Evolutionary conservation across 257 asterid genomes (phyloP), one percentile per base, ranked within the genome.

Genomic region (Fraxinus pennsylvanica): DNA sequence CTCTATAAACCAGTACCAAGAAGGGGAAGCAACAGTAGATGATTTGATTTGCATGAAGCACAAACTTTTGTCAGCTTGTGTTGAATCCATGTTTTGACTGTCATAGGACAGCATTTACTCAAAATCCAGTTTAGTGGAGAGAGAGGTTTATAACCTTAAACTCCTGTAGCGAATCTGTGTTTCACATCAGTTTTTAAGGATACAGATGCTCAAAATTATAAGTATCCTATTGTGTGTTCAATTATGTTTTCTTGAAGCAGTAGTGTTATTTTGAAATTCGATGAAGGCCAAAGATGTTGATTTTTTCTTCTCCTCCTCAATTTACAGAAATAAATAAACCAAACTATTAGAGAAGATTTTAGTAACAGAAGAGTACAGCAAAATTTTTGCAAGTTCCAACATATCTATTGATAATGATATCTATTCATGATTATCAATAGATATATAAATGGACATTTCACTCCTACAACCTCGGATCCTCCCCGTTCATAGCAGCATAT

Each of bases 1-100:
- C 97, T 94, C 50, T 94, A 92, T 78, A 94, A 94, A 85, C 99
- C 97, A 2, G 96, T 91, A 71, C 92, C 87, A 30, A 90, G 96
- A 82, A 88, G 96, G 88, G 92, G 87, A 85, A 73, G 81, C 35
- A 70, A 81, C 81, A 71, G 75, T 27, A 63, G 78, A 14, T 80
- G 77, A 61, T 76, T 73, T 85, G 80, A 63, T 50, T 19, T 77
- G 45, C 71, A 9, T 74, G 80, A 71, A 80, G 74, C 66, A 63
- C 77, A 35, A 68, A 52, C 77, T n/a, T 54, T 47, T 47, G 10
- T 35, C 68, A 27, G 22, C n/a, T 73, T 72, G 76, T 32, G 57
- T 50, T 50, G 73, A 82, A 39, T 82, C 61, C 65, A 78, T 78
- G 79, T 68, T 71, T 68, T 68, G 81, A 67, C 66, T 63, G 29